Evolutionary conservation across 495 filamentous ascomycete species (phyloP), one percentile per base, ranked within the genome.

Genomic region (Oidiodendron maius): DNA sequence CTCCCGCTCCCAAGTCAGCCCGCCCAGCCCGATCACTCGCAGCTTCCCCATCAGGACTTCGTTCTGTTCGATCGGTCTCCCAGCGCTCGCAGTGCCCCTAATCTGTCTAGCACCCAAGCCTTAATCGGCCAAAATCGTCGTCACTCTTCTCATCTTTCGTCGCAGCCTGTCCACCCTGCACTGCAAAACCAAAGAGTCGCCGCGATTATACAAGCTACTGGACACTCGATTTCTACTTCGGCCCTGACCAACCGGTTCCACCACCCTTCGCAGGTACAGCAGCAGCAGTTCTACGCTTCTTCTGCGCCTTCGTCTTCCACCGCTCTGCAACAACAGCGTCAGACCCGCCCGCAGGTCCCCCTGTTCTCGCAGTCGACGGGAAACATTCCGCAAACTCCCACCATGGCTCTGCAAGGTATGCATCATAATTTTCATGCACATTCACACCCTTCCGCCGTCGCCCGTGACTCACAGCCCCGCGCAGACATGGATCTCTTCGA

Each of bases 151-250:
- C 59, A 64, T 57, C 46, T 55, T 48, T 56, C 64, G 44, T n/a
- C n/a, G 5, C 26, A 30, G 26, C 60, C 67, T 46, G 63, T 67
- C 24, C n/a, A n/a, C n/a, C 57, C 68, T 25, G 52, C 61, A 55
- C 51, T 72, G 58, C 74, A 75, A 63, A 76, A 73, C 48, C 73
- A 74, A 60, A 72, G 75, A 63, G 71, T 83, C 60, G 74, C 73
- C 40, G 74, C 72, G 66, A 79, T 78, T 51, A 71, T 81, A 61
- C 69, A 74, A 68, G 66, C 70, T 56, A 72, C 75, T 65, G 78
- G 78, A 64, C 78, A 77, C 55, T 66, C 56, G 64, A 71, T 68
- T 52, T 71, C 72, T 64, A 67, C 79, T 64, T 65, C 77, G 69
- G 71, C 68, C 58, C 76, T 74, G 51, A 74, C 71, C 59, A 74